Evolutionary conservation across 805 yeast genomes (phyloP), one percentile per base, ranked within the genome.

Genomic region (Priceomyces haplophilus): DNA sequence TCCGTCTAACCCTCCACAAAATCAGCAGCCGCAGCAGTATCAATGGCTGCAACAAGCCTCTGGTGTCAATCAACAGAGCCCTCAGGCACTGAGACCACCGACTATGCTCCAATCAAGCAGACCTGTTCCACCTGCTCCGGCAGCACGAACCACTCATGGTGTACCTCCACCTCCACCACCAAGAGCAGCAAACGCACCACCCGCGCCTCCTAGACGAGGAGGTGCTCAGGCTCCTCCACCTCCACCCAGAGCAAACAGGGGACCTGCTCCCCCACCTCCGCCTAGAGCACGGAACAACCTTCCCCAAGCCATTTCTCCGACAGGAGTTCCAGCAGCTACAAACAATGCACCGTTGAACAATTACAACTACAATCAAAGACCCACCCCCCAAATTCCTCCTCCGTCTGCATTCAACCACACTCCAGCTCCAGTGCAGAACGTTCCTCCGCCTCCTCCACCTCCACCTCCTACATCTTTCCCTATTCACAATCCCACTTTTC

Each of bases 211-310:
- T 45, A 49, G 43, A 30, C 40, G 51, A 4, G 45, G 45, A 19
- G 52, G 50, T 7, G 51, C 53, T 7, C 59, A 65, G 2, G 67
- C 68, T 13, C 63, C 65, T 2, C 66, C 67, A 3, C 67, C 68
- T 11, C 55, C 64, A 20, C 49, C 66, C 42, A 52, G 55, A 6
- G 42, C 53, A 3, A 37, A 53, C 31, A 52, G 48, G 38, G 39
- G 35, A 12, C 37, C 60, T 7, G 60, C 65, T 12, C 62, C 62
- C 4, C 61, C 62, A 20, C 57, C 62, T 12, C 59, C 57, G 3
- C 47, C 49, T 34, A 49, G 53, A 37, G 43, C 49, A 20, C 50
- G 56, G 23, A 52, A 57, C 45, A 46, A 40, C 12, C 37, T 51
- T 16, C 58, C 58, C 10, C 58, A 57, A 16, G 39, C 29, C 7